A percentile compares a stretch with the other conserved stretches of the same genome.
Conservation (phyloP, 805 yeast species). For the Pichia eremophila region DNA sequence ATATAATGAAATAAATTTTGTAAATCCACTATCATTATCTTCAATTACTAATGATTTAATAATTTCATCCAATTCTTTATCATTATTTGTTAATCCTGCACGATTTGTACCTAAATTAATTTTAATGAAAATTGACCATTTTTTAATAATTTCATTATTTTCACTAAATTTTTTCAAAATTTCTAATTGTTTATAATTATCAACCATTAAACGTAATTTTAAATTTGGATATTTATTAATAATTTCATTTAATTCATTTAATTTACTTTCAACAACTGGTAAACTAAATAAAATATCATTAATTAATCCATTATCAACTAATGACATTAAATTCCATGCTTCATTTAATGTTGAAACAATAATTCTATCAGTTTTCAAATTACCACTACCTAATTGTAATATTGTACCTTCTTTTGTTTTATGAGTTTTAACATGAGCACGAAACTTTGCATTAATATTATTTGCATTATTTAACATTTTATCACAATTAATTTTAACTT, state of each 20-base stretch:
- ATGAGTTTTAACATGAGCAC: slow-evolving; percentile 70
- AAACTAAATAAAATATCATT: slow-evolving; percentile 50
- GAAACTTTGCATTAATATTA: slow-evolving; percentile 33
- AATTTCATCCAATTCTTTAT: slow-evolving; percentile 10
- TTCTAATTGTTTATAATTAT: slow-evolving; percentile 47
- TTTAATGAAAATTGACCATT: slow-evolving; percentile 62
- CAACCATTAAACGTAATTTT: slow-evolving; percentile 44
- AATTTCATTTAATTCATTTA: slow-evolving; percentile 39
- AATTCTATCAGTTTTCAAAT: slow-evolving; percentile 34
- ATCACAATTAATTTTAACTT: slow-evolving; percentile 36
- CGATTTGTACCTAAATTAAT: slow-evolving; percentile 64
- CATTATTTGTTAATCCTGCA: slow-evolving; percentile 42
- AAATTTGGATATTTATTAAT: slow-evolving; percentile 30
- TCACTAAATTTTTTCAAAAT: slow-evolving; percentile 32
- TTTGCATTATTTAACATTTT: slow-evolving; percentile 40
- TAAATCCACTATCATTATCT: slow-evolving; percentile 17
- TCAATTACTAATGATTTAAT: slow-evolving; percentile 7
- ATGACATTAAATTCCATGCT: slow-evolving; percentile 47
- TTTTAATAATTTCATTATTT: slow-evolving; percentile 16
- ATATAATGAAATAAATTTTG: slow-evolving; percentile 34
- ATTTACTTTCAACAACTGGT: slow-evolving; percentile 42
- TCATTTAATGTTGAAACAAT: slow-evolving; percentile 65
- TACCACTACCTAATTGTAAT: slow-evolving; percentile 45
- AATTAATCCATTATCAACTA: slow-evolving; percentile 8
- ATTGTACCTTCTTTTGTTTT: slow-evolving; percentile 53